A percentile compares a stretch with the other conserved stretches of the same genome.
Evolutionary conservation across 108 stramenopile species (phyloP).

Genomic region (Cyclotella choctawhatcheeana): DNA sequence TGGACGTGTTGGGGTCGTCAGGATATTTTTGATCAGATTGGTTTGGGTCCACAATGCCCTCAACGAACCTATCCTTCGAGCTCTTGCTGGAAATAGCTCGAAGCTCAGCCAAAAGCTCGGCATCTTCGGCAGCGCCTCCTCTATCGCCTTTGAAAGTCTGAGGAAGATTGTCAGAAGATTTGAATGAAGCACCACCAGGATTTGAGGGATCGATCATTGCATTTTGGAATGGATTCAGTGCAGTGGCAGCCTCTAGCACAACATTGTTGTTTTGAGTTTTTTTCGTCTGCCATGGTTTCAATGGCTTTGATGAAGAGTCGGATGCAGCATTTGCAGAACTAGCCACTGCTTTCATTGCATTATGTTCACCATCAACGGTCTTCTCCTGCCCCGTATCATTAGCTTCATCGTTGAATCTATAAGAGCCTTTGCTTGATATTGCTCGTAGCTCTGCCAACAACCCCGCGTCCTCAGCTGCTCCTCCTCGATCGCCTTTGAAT

Average conservation of each 20-base stretch:
- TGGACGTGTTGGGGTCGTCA: too few species aligned
- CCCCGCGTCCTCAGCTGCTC: conserved; percentile 65
- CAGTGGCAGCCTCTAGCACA: conserved; percentile 2
- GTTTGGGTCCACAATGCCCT: background rate
- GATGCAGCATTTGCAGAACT: too few species aligned
- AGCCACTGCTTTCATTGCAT: too few species aligned
- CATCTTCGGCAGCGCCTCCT: conserved; percentile 75
- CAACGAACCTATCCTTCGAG: background rate
- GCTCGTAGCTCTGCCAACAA: conserved; percentile 61
- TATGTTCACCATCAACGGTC: too few species aligned
- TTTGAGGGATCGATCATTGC: background rate
- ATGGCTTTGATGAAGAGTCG: conserved; percentile 7
- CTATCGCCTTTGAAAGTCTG: conserved; percentile 72
- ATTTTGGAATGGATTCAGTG: background rate
- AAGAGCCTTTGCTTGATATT: conserved; percentile 48
- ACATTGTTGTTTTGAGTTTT: background rate
- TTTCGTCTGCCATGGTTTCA: conserved; percentile 28
- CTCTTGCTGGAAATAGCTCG: conserved; percentile 55
- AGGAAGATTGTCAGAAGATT: conserved; percentile 26
- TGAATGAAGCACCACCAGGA: conserved; percentile 3
- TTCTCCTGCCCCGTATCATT: background rate
- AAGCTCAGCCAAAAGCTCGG: conserved; percentile 55
- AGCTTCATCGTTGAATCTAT: conserved; percentile 6
- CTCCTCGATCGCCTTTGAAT: conserved; percentile 80
- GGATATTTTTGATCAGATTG: too few species aligned